Base-by-base conservation (phyloP, 2,329 filamentous ascomycete genomes). In the Clarireedia paspali region DNA sequence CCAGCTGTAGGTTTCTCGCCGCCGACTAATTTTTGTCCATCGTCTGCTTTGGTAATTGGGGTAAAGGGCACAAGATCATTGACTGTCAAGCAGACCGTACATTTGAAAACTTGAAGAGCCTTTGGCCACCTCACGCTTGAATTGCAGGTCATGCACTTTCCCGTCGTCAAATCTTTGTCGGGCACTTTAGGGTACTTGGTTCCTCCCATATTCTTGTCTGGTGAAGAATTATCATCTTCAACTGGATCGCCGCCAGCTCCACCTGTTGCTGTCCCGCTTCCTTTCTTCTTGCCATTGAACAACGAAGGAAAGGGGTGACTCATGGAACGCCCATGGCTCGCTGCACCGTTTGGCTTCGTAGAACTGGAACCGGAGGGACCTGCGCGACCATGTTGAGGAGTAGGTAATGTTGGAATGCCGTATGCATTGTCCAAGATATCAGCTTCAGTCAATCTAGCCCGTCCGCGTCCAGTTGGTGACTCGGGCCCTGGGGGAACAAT, bases 81-180 rank as follows among this genome's bases (percentile, higher is more conserved):
- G 67, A 96, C 84, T 17, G 88, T 94, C 65, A 88, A 74, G 70
- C 91, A 96, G 54, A 89, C 86, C 44, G 88, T 87, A 70, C 91
- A 96, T 63, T 89, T 81, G 70, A 94, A 95, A 39, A 86, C 81
- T 38, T 80, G 80, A 59, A 91, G 72, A 53, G 85, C 81, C 59
- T 79, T 81, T 2, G 89, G 89, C 85, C 90, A 95, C 56, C 87
- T 80, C 61, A 95, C 85, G 55, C 84, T 81, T 54, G 87, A 87
- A 64, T 86, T 88, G 70, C 91, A 96, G 36, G 90, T 91, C 81
- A 92, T 91, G 69, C 91, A 96, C 64, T 82, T 84, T 23, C 89
- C 87, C 34, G 82, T 85, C 27, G 77, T 75, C 65, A 86, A 81
- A 62, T 89, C 82, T 62, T 78, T 82, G 61, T 76, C 75, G 20